Conservation (phyloP, 2,329 filamentous ascomycete genomes). For the Endocalyx cinctus region DNA sequence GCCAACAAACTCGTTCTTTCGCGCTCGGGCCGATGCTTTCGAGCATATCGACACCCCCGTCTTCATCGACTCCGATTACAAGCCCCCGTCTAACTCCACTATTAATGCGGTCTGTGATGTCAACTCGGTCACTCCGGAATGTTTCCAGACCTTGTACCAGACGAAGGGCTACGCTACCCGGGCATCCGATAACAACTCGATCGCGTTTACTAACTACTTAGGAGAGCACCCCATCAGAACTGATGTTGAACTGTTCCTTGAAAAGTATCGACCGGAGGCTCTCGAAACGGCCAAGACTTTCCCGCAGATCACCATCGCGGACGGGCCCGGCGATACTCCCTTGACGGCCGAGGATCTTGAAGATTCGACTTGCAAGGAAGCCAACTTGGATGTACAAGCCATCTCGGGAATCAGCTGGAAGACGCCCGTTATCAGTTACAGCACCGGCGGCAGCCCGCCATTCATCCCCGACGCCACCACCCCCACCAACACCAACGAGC, state of each 20-base stretch:
- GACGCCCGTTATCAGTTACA: slow-evolving; percentile 27
- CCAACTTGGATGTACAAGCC: slow-evolving; percentile 27
- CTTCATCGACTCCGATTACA: slow-evolving; percentile 23
- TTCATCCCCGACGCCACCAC: slow-evolving; percentile 21
- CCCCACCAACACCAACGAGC: slow-evolving; percentile 43
- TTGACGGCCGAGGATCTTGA: slow-evolving; percentile 21
- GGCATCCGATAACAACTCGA: slow-evolving; percentile 33
- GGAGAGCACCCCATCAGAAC: slow-evolving; percentile 43
- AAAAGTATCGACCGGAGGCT: slow-evolving; percentile 32
- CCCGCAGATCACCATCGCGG: slow-evolving; percentile 28
- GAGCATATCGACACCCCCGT: slow-evolving; percentile 26
- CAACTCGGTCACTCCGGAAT: slow-evolving; percentile 46
- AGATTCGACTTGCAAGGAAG: slow-evolving; percentile 19
- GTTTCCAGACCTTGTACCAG: slow-evolving; percentile 49
- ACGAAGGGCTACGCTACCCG: slow-evolving; percentile 48
- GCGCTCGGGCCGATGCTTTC: slow-evolving; percentile 26
- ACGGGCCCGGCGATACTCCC: slow-evolving; percentile 24
- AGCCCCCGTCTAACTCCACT: slow-evolving; percentile 23
- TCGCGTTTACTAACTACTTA: slow-evolving; percentile 43
- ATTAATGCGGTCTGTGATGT: slow-evolving; percentile 39
- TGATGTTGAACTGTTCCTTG: slow-evolving; percentile 31
- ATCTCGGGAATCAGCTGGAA: slow-evolving; percentile 26
- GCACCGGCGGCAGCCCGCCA: slow-evolving; percentile 28
- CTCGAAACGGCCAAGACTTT: slow-evolving; percentile 27
- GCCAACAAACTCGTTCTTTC: slow-evolving; percentile 57